Evolutionary conservation across 768 basidiomycete genomes (phyloP), one percentile per base, ranked within the genome.

Genomic region (Rubroboletus pulcherrimus): DNA sequence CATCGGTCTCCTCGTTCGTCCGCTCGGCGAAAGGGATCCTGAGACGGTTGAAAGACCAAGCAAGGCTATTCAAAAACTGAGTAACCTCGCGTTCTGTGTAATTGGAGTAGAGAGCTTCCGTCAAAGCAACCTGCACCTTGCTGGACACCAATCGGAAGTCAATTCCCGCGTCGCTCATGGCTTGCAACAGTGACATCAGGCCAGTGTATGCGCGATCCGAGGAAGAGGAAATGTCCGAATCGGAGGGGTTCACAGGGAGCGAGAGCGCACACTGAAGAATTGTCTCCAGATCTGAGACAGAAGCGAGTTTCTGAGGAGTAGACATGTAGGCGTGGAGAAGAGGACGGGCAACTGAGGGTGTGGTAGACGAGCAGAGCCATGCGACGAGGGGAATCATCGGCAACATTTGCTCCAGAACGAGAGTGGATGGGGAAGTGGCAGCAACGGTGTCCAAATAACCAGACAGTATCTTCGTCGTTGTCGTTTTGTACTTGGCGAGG

Each of bases 301-400:
- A 57, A 42, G 21, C 9, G 9, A 85, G 72, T 5, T 72, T 68
- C 30, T 41, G 56, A 48, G 60, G 73, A 66, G 76, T 66, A n/a
- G 71, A 58, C 52, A 70, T 70, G 63, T 83, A 85, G 12, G 78
- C 65, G 35, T 80, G 71, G 31, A 86, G 66, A 56, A 77, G 71
- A 51, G 72, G 69, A 7, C 70, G 66, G 2, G 75, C 74, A 17
- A 78, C 71, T 38, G 67, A 66, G 0, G 68, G 62, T 5, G 69
- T 59, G 0, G 74, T 69, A 38, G 70, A 63, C 37, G 77, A 59
- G 26, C 72, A 71, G 26, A 76, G 63, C n/a, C 45, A 59, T 10
- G 61, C 62, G 7, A 72, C 71, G 7, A 78, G 49, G 3, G 74
- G 68, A 5, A 74, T 65, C 21, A 64, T 24, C 0, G 62, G 49